phyloP scores from a whole-genome alignment of 2,329 filamentous ascomycete species.

The Zasmidium cellare region DNA sequence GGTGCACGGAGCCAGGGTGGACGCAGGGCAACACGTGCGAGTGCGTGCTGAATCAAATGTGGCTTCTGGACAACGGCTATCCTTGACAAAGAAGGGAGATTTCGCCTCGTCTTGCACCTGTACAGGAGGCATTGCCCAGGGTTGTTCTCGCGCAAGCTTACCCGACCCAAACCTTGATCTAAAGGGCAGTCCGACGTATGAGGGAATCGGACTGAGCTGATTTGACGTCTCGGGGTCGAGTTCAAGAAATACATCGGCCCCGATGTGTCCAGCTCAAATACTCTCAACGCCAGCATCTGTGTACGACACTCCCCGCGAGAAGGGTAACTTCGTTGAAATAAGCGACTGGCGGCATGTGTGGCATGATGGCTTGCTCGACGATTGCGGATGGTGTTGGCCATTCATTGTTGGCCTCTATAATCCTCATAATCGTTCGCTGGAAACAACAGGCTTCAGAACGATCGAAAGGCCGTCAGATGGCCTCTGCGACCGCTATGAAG shows the following conservation, averaged over 20 bases:
- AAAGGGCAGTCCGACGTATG: slow-evolving; percentile 1
- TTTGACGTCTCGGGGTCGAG: not conserved
- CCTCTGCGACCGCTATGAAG: slow-evolving; percentile 9
- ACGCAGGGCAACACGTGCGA: slow-evolving; percentile 6
- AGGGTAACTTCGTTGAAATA: slow-evolving; percentile 3
- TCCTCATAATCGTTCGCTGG: not conserved
- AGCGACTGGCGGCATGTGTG: not conserved
- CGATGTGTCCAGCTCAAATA: slow-evolving; percentile 8
- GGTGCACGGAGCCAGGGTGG: not conserved
- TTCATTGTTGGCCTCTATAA: not conserved
- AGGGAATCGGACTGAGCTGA: slow-evolving; percentile 3
- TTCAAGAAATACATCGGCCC: slow-evolving; percentile 1
- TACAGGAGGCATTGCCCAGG: not conserved
- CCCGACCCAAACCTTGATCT: slow-evolving; percentile 7
- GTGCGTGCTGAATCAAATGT: not conserved
- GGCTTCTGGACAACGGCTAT: not conserved
- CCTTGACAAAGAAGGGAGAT: not conserved
- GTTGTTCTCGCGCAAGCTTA: not conserved
- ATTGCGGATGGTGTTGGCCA: not conserved
- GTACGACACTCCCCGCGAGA: not conserved
- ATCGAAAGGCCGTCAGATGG: not conserved
- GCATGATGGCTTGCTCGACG: not conserved
- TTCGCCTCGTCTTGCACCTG: not conserved
- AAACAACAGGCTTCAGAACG: not conserved
- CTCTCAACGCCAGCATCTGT: not conserved